Evolutionary conservation across 1,139 yeast species (phyloP).

Genomic region (Pichia sp.): DNA sequence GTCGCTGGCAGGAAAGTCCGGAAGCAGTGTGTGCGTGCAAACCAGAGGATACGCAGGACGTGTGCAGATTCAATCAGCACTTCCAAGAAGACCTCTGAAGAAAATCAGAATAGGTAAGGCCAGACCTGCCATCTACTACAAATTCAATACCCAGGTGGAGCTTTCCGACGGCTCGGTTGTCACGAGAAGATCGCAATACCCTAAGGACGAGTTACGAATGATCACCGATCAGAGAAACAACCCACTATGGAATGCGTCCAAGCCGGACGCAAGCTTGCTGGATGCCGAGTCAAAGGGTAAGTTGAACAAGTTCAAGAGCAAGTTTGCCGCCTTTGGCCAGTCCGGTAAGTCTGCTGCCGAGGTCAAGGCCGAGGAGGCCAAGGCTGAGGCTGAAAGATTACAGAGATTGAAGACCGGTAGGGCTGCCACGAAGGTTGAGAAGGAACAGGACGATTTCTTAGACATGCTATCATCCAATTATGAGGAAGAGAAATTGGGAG

Average conservation of each 20-base stretch:
- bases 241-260: slow-evolving; percentile 82
- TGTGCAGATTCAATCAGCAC: slow-evolving; percentile 41
- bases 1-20: neutral
- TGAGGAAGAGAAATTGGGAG: slow-evolving; percentile 33
- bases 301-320: slow-evolving; percentile 78
- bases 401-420: slow-evolving; percentile 28
- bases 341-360: slow-evolving; percentile 33
- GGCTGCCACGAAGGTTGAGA: slow-evolving; percentile 22
- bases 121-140: slow-evolving; percentile 88
- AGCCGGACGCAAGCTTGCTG: slow-evolving; percentile 66
- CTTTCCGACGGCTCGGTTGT: slow-evolving; percentile 91
- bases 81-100: slow-evolving; percentile 50
- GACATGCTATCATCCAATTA: slow-evolving; percentile 31
- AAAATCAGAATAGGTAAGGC: slow-evolving; percentile 69
- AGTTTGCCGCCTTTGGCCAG: slow-evolving; percentile 53
- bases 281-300: slow-evolving; percentile 85
- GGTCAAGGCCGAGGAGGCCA: slow-evolving; percentile 24
- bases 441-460: slow-evolving; percentile 30
- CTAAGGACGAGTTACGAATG: slow-evolving; percentile 81
- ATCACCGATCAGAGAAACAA: slow-evolving; percentile 85
- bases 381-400: slow-evolving; percentile 27
- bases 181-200: slow-evolving; percentile 77
- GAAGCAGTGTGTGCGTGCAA: slow-evolving; percentile 3
- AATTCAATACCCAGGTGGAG: slow-evolving; percentile 82
- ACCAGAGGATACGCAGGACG: slow-evolving; percentile 26